Base-by-base conservation (phyloP, 352 stramenopile species). In the Thalassiosira delicatula region DNA sequence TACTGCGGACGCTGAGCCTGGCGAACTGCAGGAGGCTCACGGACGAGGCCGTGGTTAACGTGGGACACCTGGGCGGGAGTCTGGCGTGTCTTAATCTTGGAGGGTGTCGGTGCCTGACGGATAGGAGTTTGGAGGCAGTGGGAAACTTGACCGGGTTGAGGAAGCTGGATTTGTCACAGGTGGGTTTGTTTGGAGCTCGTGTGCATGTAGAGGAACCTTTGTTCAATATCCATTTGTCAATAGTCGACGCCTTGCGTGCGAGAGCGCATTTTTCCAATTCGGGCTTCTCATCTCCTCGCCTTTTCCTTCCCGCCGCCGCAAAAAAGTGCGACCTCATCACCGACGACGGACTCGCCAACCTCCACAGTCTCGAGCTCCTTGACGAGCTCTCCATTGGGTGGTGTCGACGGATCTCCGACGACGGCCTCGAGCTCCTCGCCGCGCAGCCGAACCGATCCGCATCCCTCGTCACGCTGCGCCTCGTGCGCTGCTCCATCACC, bases 71-170 rank as follows among this genome's bases (percentile, higher is more conserved):
- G n/a, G n/a, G n/a, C n/a, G n/a, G 60, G 87, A 92, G 77, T 88
- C 86, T 94, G 17, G 67, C 80, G 46, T 70, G 78, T 0, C 54
- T 94, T 12, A 88, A 83, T 35, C 56, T 94, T 12, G 83, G 88
- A 72, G 90, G 90, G 70, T 93, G 90, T 76, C 80, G 90, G 3
- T 93, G 88, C 67, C 73, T 94, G 49, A 94, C 88, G 8, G 90
- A 93, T 80, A 59, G 76, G n/a, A 88, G 80, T 57, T 73, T 93
- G 46, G 82, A 79, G 14, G 88, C 83, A 21, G 75, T 90, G 35
- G 61, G 62, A 65, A 68, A 59, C 56, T 70, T 88, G 46, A 25
- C 74, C 19, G 33, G 69, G 25, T 57, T 88, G 32, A 65, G 68
- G 27, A 83, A 84, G 59, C 61, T 88, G n/a, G 83, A 88, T 78